Base-by-base conservation (phyloP, 139 green algal genomes). In the Microglena sp. region DNA sequence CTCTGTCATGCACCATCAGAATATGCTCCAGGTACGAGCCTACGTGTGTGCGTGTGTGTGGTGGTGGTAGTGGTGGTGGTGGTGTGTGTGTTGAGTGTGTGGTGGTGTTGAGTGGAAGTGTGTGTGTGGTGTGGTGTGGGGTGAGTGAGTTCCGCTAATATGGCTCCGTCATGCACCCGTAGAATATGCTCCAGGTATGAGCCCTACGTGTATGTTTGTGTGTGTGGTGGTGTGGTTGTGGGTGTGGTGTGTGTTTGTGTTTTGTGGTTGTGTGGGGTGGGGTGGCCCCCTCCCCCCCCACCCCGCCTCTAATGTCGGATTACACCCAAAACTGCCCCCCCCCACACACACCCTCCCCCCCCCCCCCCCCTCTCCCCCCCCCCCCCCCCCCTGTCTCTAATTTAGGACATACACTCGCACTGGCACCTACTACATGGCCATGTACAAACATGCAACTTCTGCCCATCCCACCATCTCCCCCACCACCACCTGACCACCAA, bases 1-100 rank as follows among this genome's bases (percentile, higher is more conserved):
- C 40, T 40, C 3, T 35, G 2, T 97, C 36, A 78, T 87, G 71
- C 87, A 97, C 73, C 92, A 96, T 77, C 91, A 97, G 67, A 88
- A 89, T 76, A 90, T 87, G 84, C 79, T 90, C 18, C 82, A 88
- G 74, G 83, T 77, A 36, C 1, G 73, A 31, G 40, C 15, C 11
- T 50, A 24, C 11, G 40, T 15, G 11, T 15, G 11, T 15, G 6
- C 33, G 1, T 1, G 11, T 11, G 11, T 50, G 40, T 50, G 40
- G 11, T 15, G 15, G 11, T 50, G 11, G 11, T 24, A 11, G 15
- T 50, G n/a, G n/a, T n/a, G n/a, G n/a, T n/a, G n/a, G 36, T 30
- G 24, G 32, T 21, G 40, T 15, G 40, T 15, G 11, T 24, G 40
- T 24, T 15, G 11, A 15, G 11, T 11, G 40, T 50, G 11, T 50